Conservation (phyloP, 495 filamentous ascomycete species). For the Neurospora sp. region DNA sequence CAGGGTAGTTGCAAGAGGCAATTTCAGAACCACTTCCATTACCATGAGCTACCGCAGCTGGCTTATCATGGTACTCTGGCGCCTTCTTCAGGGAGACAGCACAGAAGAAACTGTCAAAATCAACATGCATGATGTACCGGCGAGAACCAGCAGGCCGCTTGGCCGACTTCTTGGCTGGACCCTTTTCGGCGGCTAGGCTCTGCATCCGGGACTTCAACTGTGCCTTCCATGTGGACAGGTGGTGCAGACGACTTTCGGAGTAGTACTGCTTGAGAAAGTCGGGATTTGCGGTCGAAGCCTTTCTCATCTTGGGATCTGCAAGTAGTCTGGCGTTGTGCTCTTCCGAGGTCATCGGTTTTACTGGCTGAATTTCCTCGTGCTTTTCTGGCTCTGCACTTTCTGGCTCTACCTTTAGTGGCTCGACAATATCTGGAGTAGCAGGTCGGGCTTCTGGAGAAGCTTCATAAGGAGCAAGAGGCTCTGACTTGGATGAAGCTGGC, state of each 20-base stretch:
- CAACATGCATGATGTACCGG: slow-evolving; percentile 86
- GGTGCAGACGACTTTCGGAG: slow-evolving; percentile 84
- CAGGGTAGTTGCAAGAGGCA: slow-evolving; percentile 92
- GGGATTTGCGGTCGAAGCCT: slow-evolving; percentile 79
- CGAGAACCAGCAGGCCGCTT: slow-evolving; percentile 47
- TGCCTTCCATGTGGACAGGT: slow-evolving; percentile 92
- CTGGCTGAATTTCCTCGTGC: neutral
- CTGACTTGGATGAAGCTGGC: neutral
- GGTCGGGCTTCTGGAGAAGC: neutral
- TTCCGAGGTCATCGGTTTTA: slow-evolving; percentile 60
- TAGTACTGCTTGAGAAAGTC: slow-evolving; percentile 92
- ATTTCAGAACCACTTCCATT: slow-evolving; percentile 82
- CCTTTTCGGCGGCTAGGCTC: slow-evolving; percentile 55
- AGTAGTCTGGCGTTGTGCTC: slow-evolving; percentile 81
- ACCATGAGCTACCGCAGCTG: slow-evolving; percentile 83
- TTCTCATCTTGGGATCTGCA: slow-evolving; percentile 68
- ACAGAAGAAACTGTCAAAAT: slow-evolving; percentile 97
- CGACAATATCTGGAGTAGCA: neutral
- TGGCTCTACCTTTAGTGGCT: neutral
- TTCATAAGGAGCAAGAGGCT: neutral
- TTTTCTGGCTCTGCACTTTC: neutral
- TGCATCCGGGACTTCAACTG: slow-evolving; percentile 83
- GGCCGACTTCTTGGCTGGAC: slow-evolving; percentile 24
- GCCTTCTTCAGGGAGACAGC: slow-evolving; percentile 73
- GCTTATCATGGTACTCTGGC: slow-evolving; percentile 69